These are phyloP conservation scores for Lantana camara DNA, from an alignment of 257 asterid genomes.

Conservation along the genomic window DNA sequence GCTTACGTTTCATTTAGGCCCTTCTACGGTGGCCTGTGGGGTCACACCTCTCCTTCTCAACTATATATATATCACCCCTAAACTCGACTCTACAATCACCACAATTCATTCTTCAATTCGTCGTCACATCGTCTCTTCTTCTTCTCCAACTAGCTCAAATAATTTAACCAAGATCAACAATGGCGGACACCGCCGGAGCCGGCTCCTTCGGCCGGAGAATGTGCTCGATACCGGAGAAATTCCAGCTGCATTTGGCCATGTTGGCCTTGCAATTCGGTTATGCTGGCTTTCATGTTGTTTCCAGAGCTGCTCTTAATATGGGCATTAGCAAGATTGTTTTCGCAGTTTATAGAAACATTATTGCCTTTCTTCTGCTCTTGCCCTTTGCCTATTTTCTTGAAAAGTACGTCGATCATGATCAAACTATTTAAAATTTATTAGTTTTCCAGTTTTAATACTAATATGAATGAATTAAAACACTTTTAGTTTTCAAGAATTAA, in stretches of 20 bases:
- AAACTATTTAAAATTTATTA: background rate
- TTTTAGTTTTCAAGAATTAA: background rate
- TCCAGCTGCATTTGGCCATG: slow-evolving; percentile 89
- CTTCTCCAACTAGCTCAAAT: background rate
- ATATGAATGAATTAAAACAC: background rate
- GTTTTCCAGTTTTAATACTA: too few relatives aligned
- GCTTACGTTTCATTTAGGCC: slow-evolving; percentile 35
- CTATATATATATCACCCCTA: slow-evolving; percentile 73
- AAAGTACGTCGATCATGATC: slow-evolving; percentile 46
- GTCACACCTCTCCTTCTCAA: slow-evolving; percentile 11
- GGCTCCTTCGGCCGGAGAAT: slow-evolving; percentile 48
- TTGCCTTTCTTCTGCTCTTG: slow-evolving; percentile 85
- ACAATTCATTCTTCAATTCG: background rate
- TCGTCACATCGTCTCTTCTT: background rate
- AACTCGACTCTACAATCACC: slow-evolving; percentile 44
- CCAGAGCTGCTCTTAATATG: slow-evolving; percentile 94
- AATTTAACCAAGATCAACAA: slow-evolving; percentile 3
- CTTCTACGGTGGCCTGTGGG: slow-evolving; percentile 50
- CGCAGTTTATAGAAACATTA: slow-evolving; percentile 89
- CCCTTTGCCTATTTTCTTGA: slow-evolving; percentile 98
- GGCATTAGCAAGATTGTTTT: slow-evolving; percentile 98
- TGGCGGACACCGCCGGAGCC: slow-evolving; percentile 64
- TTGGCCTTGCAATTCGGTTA: slow-evolving; percentile 90
- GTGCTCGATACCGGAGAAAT: slow-evolving; percentile 79
- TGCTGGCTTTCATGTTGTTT: slow-evolving; percentile 96